Base-by-base conservation (phyloP, 352 stramenopile genomes). In the Phytophthora constricta region DNA sequence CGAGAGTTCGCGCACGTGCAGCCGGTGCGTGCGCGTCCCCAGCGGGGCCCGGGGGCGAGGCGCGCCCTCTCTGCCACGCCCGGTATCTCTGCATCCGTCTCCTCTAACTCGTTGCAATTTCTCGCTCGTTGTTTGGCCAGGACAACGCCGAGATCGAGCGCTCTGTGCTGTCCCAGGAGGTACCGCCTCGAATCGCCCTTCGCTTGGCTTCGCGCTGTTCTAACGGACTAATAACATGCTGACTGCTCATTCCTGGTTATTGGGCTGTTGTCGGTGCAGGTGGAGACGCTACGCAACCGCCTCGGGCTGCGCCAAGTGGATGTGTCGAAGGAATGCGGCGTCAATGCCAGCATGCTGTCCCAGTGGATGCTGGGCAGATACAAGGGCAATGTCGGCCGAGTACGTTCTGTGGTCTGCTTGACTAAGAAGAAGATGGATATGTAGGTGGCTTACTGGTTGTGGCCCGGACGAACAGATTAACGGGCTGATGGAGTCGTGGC, bases 71-170 rank as follows among this genome's bases (percentile, higher is more conserved):
- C 9, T 59, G 14, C 54, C 42, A 22, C 43, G 23, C 33, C 57
- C 45, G 50, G 37, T 62, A 62, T 33, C 50, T 72, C 46, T 47
- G 22, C 20, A 60, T 57, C 3, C 13, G 4, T 2, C n/a, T 19
- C 17, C 0, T 55, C 47, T 71, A 56, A 65, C 49, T 57, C 4
- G 19, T n/a, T 10, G 17, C 16, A 58, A 70, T 58, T 39, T 50
- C n/a, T 49, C 28, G 28, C 52, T 23, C 19, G 51, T 52, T 31
- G 9, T 17, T 56, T 25, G 22, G 27, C 20, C 59, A 94, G 86
- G 86, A 94, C 74, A 94, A 94, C 84, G 84, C 86, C 10, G 86
- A 94, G 61, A 88, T 94, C 46, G 86, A 94, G 77, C 84, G 86
- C 17, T 88, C 86, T 5, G 77, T 94, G 60, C 76, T 94, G 41